Evolutionary conservation across 1,284 basidiomycete genomes (phyloP).

Genomic region (Bothia castanella): DNA sequence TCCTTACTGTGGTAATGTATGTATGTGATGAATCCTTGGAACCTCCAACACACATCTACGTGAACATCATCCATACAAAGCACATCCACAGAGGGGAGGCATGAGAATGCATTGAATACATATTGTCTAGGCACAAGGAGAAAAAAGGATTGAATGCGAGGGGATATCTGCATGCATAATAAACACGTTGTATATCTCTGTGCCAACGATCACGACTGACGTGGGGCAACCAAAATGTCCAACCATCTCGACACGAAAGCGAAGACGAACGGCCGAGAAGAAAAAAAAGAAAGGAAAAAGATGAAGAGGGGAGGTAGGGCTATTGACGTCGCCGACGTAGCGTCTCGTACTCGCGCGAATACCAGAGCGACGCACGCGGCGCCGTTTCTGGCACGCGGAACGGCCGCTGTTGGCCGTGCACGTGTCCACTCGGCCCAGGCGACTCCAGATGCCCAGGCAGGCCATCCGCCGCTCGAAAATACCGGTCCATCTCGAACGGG

Average conservation of each 20-base stretch:
- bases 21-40: no score
- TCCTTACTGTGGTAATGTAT: neutral
- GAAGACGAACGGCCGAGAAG: neutral
- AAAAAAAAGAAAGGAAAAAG: neutral
- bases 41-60: no score
- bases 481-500: slow-evolving; percentile 70
- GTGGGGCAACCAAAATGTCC: neutral
- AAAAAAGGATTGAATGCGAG: no score
- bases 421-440: neutral
- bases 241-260: neutral
- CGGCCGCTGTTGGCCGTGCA: neutral
- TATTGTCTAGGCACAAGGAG: no score
- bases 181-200: neutral
- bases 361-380: neutral
- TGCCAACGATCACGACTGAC: neutral
- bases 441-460: slow-evolving; percentile 2
- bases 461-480: slow-evolving; percentile 59
- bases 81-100: no score
- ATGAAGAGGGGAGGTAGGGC: neutral
- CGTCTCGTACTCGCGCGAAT: slow-evolving; percentile 13
- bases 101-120: no score
- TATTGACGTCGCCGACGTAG: slow-evolving; percentile 18
- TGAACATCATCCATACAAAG: no score
- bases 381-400: neutral
- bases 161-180: neutral